A percentile compares a stretch with the other conserved stretches of the same genome.
Evolutionary conservation across 495 filamentous ascomycete species (phyloP).

Genomic region (Penicillium manginii): DNA sequence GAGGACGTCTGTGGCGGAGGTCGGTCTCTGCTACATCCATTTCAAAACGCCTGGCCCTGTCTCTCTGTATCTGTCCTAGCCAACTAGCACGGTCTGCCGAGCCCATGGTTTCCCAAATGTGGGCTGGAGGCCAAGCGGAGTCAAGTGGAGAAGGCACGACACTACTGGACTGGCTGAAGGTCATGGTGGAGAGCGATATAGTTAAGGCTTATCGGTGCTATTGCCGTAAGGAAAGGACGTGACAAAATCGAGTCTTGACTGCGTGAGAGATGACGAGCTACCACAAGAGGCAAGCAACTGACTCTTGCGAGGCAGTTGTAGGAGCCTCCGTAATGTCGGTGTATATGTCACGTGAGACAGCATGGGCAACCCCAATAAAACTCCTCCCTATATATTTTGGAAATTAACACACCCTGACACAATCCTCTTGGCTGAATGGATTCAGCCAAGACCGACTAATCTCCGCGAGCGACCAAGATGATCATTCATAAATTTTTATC

Average conservation of each 20-base stretch:
- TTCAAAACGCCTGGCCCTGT: background rate
- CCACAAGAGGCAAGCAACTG: slow-evolving; percentile 1
- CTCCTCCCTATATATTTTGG: no score
- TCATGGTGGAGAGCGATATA: slow-evolving; percentile 13
- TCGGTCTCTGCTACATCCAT: background rate
- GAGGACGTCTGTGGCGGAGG: slow-evolving; percentile 1
- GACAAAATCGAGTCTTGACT: slow-evolving; percentile 13
- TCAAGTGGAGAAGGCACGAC: slow-evolving; percentile 8
- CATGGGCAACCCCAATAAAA: no score
- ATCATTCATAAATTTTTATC: no score
- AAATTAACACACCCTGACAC: no score
- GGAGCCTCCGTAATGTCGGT: no score
- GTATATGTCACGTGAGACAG: no score
- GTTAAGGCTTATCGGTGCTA: slow-evolving; percentile 7
- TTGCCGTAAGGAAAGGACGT: background rate
- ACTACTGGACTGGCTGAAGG: slow-evolving; percentile 11
- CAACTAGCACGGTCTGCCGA: slow-evolving; percentile 10
- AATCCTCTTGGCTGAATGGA: no score
- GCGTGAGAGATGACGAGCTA: slow-evolving; percentile 17
- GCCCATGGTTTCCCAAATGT: slow-evolving; percentile 11
- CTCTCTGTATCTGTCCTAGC: slow-evolving; percentile 6
- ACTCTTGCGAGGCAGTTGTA: no score
- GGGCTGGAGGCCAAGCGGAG: slow-evolving; percentile 8
- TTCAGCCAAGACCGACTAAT: no score
- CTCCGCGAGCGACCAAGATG: no score